Evolutionary conservation across 495 filamentous ascomycete species (phyloP), one percentile per base, ranked within the genome.

Genomic region (Hypoxylon fragiforme): DNA sequence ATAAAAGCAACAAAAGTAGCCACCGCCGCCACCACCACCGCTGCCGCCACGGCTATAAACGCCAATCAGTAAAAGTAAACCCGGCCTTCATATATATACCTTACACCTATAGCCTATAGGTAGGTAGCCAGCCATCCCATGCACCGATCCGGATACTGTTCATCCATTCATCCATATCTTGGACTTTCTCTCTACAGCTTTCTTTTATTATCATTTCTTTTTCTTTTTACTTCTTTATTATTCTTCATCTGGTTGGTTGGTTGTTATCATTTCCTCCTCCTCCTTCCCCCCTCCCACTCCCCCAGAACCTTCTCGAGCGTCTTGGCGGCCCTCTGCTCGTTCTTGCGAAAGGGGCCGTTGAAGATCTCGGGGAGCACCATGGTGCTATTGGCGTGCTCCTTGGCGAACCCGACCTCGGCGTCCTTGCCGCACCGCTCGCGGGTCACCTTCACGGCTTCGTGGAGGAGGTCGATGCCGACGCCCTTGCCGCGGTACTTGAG

Each of bases 381-480:
- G 53, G 72, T 71, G 34, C 81, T 83, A 68, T 90, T 85, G 3
- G 83, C 86, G 75, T 90, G 88, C 36, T 82, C 80, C 20, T 69
- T 64, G 20, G 85, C 85, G 65, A 92, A 91, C 11, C 80, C 81
- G 34, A 89, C 67, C 67, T 75, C 75, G 34, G 77, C 74, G 46
- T 82, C 74, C 26, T 69, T 75, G 4, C 86, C 84, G 47, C 77
- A 79, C 61, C 75, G 74, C 54, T 80, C 76, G 45, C 77, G 74
- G 43, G 80, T 81, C 37, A 86, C 49, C 48, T 68, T 70, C 1
- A 89, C 82, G 2, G 83, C 86, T 54, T 85, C 81, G 45, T 85
- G 78, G 44, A 95, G 69, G 65, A 96, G 70, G 18, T 79, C 84
- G 12, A 62, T 71, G 3, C 90, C 91, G 6, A 95, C 69, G 0